Evolutionary conservation across 2,329 filamentous ascomycete genomes (phyloP).

Genomic region (Grosmannia penicillata): DNA sequence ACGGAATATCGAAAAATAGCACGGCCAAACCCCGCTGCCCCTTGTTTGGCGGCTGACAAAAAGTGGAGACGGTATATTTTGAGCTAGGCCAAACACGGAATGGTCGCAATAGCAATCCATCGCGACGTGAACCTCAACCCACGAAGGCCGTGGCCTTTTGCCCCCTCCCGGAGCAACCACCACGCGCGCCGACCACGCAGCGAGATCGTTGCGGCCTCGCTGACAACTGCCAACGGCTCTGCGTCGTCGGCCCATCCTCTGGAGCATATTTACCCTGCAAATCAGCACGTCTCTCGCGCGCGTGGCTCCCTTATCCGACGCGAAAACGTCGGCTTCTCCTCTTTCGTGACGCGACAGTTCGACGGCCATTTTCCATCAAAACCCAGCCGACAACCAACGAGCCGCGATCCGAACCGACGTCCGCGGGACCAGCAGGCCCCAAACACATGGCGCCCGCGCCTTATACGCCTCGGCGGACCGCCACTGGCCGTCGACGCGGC

Average conservation of each 20-base stretch:
- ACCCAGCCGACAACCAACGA: not conserved
- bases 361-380: not conserved
- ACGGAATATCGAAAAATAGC: not conserved
- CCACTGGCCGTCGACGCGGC: slow-evolving; percentile 30
- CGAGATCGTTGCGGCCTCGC: not conserved
- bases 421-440: not conserved
- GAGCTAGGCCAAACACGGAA: slow-evolving; percentile 1
- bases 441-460: slow-evolving; percentile 17
- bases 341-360: not conserved
- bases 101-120: slow-evolving; percentile 6
- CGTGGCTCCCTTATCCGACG: not conserved
- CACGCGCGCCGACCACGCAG: slow-evolving; percentile 3
- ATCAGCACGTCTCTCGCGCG: no score
- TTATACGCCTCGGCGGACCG: slow-evolving; percentile 24
- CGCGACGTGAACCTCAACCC: slow-evolving; percentile 11
- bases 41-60: slow-evolving; percentile 10
- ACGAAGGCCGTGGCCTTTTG: slow-evolving; percentile 5
- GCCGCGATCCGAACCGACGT: not conserved
- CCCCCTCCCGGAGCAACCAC: slow-evolving; percentile 1
- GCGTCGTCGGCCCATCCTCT: no score
- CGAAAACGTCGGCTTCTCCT: slow-evolving; percentile 2
- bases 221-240: no score
- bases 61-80: slow-evolving; percentile 2
- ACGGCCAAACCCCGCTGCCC: not conserved
- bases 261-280: no score